Percentiles rank a stretch among this genome's conserved stretches.
These are phyloP conservation scores for Kregervanrija delftensis DNA, from an alignment of 805 yeast genomes.

Conservation along the genomic window DNA sequence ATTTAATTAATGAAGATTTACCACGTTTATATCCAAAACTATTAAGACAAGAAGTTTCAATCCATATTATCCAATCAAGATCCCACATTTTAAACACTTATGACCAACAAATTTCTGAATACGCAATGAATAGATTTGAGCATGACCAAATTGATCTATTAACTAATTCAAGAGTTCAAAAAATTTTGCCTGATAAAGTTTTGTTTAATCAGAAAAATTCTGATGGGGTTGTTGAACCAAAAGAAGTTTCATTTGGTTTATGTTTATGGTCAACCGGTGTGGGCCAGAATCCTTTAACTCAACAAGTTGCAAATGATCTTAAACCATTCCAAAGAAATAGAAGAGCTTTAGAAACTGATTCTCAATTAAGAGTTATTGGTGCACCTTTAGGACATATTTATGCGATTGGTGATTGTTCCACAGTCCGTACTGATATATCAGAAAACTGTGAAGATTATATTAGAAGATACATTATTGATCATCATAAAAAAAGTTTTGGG, in stretches of 20 bases:
- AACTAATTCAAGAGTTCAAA: conserved; percentile 82
- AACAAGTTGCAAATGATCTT: conserved; percentile 44
- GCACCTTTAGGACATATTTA: conserved; percentile 61
- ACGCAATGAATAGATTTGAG: conserved; percentile 72
- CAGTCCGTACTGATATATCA: conserved; percentile 54
- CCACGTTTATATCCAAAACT: conserved; percentile 82
- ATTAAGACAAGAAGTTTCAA: conserved; percentile 65
- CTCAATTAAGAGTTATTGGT: conserved; percentile 64
- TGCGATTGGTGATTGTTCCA: conserved; percentile 61
- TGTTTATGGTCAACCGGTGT: conserved; percentile 78
- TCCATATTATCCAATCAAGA: conserved; percentile 82
- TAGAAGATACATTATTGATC: conserved; percentile 96
- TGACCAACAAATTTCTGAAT: conserved; percentile 58
- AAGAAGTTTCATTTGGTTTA: conserved; percentile 56
- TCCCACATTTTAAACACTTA: conserved; percentile 81
- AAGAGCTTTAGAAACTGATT: conserved; percentile 71
- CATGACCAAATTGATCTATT: conserved; percentile 61
- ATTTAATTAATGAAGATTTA: conserved; percentile 87
- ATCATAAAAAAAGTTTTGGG: conserved; percentile 67
- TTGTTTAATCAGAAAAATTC: conserved; percentile 45
- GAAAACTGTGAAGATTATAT: conserved; percentile 88
- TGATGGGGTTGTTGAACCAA: conserved; percentile 34
- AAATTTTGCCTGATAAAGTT: conserved; percentile 63
- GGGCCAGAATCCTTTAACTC: conserved; percentile 56
- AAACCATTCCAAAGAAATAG: conserved; percentile 46